Percentiles rank a stretch among this genome's conserved stretches.
Conservation (phyloP, 345 rosid genomes). For the Mangifera indica region DNA sequence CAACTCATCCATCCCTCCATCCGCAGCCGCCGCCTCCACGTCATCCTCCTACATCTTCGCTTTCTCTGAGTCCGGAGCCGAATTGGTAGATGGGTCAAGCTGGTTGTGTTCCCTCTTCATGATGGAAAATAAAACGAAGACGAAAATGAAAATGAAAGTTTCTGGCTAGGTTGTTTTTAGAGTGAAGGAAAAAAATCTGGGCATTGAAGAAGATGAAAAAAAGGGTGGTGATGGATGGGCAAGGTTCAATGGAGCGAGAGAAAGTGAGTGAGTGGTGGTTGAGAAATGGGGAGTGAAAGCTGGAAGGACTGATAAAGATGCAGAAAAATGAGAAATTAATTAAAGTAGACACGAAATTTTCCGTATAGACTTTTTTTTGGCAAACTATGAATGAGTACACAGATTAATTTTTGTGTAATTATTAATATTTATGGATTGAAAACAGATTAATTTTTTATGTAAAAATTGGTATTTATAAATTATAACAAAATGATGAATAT, state of each 20-base stretch:
- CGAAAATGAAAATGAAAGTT: conserved; percentile 18
- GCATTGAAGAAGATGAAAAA: conserved; percentile 23
- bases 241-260: conserved; percentile 37
- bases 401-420: too few relatives aligned
- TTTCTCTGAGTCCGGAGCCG: conserved; percentile 32
- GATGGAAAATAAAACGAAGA: background rate
- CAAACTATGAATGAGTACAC: too few relatives aligned
- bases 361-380: too few relatives aligned
- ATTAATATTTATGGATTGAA: too few relatives aligned
- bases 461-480: too few relatives aligned
- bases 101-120: conserved; percentile 60
- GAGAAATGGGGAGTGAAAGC: conserved; percentile 21
- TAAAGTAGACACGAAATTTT: too few relatives aligned
- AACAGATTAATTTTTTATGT: too few relatives aligned
- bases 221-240: conserved; percentile 55
- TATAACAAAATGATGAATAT: too few relatives aligned
- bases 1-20: conserved; percentile 68
- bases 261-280: background rate
- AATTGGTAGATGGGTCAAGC: conserved; percentile 27
- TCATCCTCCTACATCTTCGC: conserved; percentile 51
- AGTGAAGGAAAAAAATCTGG: conserved; percentile 39
- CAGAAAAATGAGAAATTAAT: too few relatives aligned
- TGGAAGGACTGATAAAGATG: conserved; percentile 46
- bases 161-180: conserved; percentile 15
- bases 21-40: conserved; percentile 20